Evolutionary conservation across 2,329 filamentous ascomycete species (phyloP), one percentile per base, ranked within the genome.

Genomic region (Venturia aucupariae): DNA sequence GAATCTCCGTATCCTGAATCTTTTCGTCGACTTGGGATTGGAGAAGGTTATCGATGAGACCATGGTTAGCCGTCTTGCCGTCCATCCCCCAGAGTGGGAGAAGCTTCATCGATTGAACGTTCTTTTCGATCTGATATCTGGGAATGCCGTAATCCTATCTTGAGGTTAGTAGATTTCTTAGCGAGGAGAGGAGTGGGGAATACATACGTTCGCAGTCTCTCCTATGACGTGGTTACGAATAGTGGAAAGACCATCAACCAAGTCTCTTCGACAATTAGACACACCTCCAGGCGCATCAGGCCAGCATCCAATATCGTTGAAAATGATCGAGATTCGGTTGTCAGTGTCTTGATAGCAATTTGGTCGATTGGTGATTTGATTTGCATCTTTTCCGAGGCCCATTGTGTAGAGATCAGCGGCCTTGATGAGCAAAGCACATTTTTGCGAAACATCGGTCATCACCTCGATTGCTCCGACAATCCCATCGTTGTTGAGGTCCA

Each of bases 21-120:
- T 80, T 79, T 65, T 77, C 74, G 61, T 82, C 77, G 11, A 83
- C 78, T 67, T 81, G 77, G 0, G 80, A 78, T 66, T 84, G 79
- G 1, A 83, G 74, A 15, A 80, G 75, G 67, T 83, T 83, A 65
- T 81, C 76, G 67, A 83, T 79, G n/a, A 84, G 72, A 39, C 81
- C 81, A 67, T 84, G 81, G 22, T 78, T 79, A 1, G 81, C 79
- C 4, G 77, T 81, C 62, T 81, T 76, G 60, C 79, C 79, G 65
- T 84, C 81, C 60, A 84, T 70, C 3, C 81, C 81, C 81, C 81
- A 84, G 0, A 84, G 75, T 3, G 81, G 81, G 42, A 84, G 73
- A 22, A 82, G 73, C 67, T 82, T 83, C 65, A 84, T 70, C 0
- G 81, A 82, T 68, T 82, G 79, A 11, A 84, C 77, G 65, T 82